Evolutionary conservation across 176 grass and related monocot genomes (phyloP), one percentile per base, ranked within the genome.

Genomic region (Oryza longistaminata): DNA sequence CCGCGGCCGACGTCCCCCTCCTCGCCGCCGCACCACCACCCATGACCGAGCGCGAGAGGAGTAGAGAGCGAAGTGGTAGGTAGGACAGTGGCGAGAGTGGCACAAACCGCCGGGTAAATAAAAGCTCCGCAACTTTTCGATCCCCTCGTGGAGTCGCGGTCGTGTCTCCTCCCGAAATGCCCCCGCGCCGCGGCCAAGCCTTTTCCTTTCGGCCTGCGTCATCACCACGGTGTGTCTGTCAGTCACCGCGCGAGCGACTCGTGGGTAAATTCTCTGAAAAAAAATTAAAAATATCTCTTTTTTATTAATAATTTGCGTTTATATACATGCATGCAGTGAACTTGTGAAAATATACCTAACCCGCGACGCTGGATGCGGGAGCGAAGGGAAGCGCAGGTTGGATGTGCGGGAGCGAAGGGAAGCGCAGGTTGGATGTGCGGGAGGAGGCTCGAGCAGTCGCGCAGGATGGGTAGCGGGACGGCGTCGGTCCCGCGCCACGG

Each of bases 91-190:
- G 27, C 19, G 17, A 7, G 81, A 15, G 50, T 29, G 82, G 87
- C 70, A 25, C 64, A 1, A 2, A 16, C 22, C 15, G 12, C 67
- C 11, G 26, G 58, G 49, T 90, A 82, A 86, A 78, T 90, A 86
- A 60, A 60, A 74, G 81, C 42, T 26, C 42, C 42, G 9, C 65
- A 19, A 22, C 75, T 58, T 74, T 88, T 68, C 75, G 48, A 6
- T 58, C n/a, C 66, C n/a, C 37, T 4, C 19, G 37, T 8, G 29
- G 29, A 0, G 4, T 35, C 34, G 34, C 5, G 34, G 34, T 29
- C 49, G 46, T 14, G 13, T 49, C 50, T 55, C 50, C 16, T 75
- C 29, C 82, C 70, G 62, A 77, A 85, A 50, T 75, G 64, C 82
- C 87, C 82, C 7, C 22, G 46, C 17, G 2, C 10, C 5, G 25